Evolutionary conservation across 352 stramenopile genomes (phyloP).

Genomic region (Phytopythium delawarense): DNA sequence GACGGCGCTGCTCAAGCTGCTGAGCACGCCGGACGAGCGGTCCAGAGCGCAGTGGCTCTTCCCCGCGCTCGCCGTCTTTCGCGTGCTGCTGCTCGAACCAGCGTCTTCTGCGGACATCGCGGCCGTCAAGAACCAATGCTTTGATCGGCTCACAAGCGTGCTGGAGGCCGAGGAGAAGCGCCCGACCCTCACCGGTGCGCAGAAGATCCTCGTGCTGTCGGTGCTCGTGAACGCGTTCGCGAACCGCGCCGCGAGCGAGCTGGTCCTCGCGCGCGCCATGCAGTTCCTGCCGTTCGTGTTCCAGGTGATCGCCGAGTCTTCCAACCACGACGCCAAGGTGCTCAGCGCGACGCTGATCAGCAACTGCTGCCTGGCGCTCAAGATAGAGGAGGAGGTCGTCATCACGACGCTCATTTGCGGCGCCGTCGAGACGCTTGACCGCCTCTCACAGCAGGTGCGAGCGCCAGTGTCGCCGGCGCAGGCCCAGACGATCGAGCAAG

Average conservation of each 20-base stretch:
- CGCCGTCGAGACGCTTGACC: slow-evolving; percentile 61
- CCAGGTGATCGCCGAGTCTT: slow-evolving; percentile 36
- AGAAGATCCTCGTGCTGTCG: slow-evolving; percentile 51
- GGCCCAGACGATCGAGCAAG: slow-evolving; percentile 49
- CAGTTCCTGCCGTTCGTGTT: slow-evolving; percentile 74
- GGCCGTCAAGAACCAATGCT: slow-evolving; percentile 38
- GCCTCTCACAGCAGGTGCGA: slow-evolving; percentile 19
- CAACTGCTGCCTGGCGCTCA: slow-evolving; percentile 67
- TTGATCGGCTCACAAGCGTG: slow-evolving; percentile 39
- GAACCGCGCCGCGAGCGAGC: slow-evolving; percentile 43
- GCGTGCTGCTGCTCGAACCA: slow-evolving; percentile 50
- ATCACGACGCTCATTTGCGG: slow-evolving; percentile 71
- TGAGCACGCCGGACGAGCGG: slow-evolving; percentile 17
- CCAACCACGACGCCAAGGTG: slow-evolving; percentile 36
- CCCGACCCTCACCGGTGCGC: slow-evolving; percentile 25
- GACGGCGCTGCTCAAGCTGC: slow-evolving; percentile 39
- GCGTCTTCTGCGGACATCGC: slow-evolving; percentile 16
- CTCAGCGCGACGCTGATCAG: slow-evolving; percentile 57
- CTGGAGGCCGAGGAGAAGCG: slow-evolving; percentile 23
- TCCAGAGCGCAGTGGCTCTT: slow-evolving; percentile 37
- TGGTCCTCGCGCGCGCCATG: slow-evolving; percentile 38
- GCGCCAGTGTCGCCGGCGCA: slow-evolving; percentile 14
- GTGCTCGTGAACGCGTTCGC: slow-evolving; percentile 67
- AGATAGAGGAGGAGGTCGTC: slow-evolving; percentile 63
- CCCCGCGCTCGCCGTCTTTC: slow-evolving; percentile 49